phyloP scores from a whole-genome alignment of 2,329 filamentous ascomycete species.

The Fusarium continuum region DNA sequence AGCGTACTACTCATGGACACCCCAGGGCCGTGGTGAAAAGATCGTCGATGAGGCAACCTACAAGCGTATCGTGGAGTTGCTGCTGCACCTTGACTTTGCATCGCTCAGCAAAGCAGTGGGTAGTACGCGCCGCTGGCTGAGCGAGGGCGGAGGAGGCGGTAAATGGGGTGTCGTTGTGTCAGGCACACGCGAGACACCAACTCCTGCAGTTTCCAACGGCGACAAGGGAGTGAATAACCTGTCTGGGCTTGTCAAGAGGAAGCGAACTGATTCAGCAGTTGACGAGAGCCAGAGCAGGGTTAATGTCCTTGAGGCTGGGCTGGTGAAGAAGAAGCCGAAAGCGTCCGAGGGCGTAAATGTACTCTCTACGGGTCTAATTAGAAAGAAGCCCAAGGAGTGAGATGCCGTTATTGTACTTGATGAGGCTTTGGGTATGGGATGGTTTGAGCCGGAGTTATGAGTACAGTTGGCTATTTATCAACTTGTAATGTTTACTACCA shows the following conservation, averaged over 20 bases:
- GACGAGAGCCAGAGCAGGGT: slow-evolving; percentile 39
- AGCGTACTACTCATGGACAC: slow-evolving; percentile 73
- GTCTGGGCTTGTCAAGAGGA: slow-evolving; percentile 59
- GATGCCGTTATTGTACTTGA: background rate
- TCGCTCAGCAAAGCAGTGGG: slow-evolving; percentile 68
- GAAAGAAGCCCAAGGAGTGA: slow-evolving; percentile 64
- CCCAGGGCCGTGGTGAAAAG: slow-evolving; percentile 67
- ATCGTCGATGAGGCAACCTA: slow-evolving; percentile 72
- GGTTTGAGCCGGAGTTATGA: slow-evolving; percentile 31
- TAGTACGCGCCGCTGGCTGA: slow-evolving; percentile 76
- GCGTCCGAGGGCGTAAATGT: slow-evolving; percentile 54
- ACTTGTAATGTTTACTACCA: background rate
- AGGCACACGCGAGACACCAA: slow-evolving; percentile 51
- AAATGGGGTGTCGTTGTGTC: slow-evolving; percentile 62
- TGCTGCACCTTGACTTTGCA: slow-evolving; percentile 79
- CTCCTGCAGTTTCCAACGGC: slow-evolving; percentile 10
- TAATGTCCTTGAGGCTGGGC: slow-evolving; percentile 59
- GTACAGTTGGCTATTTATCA: slow-evolving; percentile 14
- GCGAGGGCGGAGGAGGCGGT: slow-evolving; percentile 67
- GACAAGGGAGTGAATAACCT: slow-evolving; percentile 55
- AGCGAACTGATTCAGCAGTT: slow-evolving; percentile 47
- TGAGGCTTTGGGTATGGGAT: slow-evolving; percentile 17
- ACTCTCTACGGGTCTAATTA: slow-evolving; percentile 58
- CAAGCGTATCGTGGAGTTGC: slow-evolving; percentile 72
- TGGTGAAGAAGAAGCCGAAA: slow-evolving; percentile 66